Evolutionary conservation across 1,139 yeast genomes (phyloP), one percentile per base, ranked within the genome.

Genomic region (Kurtzmaniella quercitrusa): DNA sequence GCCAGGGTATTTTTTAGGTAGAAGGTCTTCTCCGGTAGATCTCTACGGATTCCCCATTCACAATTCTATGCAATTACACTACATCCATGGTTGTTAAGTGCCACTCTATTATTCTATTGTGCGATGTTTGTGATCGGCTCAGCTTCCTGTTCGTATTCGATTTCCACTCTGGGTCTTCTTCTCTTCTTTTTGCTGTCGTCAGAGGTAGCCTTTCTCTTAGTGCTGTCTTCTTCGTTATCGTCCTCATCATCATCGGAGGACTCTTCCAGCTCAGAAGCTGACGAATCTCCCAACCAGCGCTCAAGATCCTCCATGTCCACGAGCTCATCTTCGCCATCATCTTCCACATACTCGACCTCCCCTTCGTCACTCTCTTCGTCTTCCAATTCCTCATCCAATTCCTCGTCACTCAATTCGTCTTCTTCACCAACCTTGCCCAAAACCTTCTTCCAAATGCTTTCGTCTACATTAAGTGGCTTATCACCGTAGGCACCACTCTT

Each of bases 401-500:
- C 82, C 40, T 75, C 75, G 41, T 81, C 86, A 48, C 81, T 84
- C 50, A 78, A 80, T 42, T 80, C 75, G 57, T 75, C 73, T 41
- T 68, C 68, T 41, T 77, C 77, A 50, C 77, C 83, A 55, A 84
- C 82, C 52, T 79, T 81, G 52, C 93, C 89, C 70, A 93, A 78
- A 21, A 93, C 95, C 70, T 82, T 88, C 76, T 85, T 85, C 98
- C 98, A 93, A 49, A 93, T 82, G 68, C 83, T 84, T 59, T 91
- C 97, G 57, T 93, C 98, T 38, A 93, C 98, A 59, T 93, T 93
- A 60, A 93, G 75, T 46, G 98, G 98, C 63, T 91, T 88, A 59
- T 93, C 98, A 50, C 98, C 98, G 59, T 93, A 93, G 6, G 98
- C 98, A 50, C 98, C 98, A 62, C 93, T 83, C 80, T 93, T 93